phyloP scores from a whole-genome alignment of 352 stramenopile species.

The Phytophthora quininea region DNA sequence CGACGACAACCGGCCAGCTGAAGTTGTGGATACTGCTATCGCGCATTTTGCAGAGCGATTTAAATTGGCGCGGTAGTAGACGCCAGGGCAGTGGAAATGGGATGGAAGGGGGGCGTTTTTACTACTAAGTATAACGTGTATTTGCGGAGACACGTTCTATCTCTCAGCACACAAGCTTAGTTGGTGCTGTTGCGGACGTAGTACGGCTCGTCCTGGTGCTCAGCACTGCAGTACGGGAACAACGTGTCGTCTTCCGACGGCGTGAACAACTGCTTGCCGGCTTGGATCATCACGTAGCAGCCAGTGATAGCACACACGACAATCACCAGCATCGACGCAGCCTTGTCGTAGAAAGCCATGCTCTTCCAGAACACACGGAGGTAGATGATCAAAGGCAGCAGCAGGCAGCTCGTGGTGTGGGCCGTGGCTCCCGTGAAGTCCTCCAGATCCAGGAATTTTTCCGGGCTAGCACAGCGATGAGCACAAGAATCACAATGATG shows the following conservation, averaged over 20 bases:
- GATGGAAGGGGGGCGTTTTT: background rate
- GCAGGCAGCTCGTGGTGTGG: background rate
- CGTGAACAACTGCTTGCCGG: background rate
- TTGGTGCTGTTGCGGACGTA: background rate
- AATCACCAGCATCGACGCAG: background rate
- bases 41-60: conserved; percentile 41
- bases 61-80: conserved; percentile 13
- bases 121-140: no score
- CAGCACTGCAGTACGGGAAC: background rate
- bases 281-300: background rate
- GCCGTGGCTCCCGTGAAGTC: background rate
- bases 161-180: background rate
- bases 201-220: background rate
- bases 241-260: background rate
- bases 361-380: background rate
- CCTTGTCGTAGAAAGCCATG: background rate
- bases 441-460: background rate
- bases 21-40: conserved; percentile 51
- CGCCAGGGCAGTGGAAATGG: background rate
- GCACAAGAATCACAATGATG: background rate
- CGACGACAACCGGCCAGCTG: conserved; percentile 61
- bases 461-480: background rate
- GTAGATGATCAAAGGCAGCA: background rate
- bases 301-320: background rate
- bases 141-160: background rate